Conservation (phyloP, 2,329 filamentous ascomycete species). For the Diaporthe vaccinii region DNA sequence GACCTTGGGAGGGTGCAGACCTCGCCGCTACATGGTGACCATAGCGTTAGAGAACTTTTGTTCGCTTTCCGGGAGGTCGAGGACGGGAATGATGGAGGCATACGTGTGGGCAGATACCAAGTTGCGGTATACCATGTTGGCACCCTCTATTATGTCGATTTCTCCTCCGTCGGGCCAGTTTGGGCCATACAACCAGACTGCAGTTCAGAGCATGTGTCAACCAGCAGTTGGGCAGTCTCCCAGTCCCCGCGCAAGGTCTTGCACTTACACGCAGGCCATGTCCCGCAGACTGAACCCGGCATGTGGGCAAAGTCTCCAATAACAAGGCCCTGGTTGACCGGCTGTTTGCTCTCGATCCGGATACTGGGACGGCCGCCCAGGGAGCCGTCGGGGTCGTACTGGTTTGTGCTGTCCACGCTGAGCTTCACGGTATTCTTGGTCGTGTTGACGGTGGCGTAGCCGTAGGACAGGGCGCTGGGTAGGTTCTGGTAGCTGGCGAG, state of each 20-base stretch:
- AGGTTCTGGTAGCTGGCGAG: conserved; percentile 58
- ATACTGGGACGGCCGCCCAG: conserved; percentile 58
- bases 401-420: conserved; percentile 58
- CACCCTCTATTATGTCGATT: conserved; percentile 79
- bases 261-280: conserved; percentile 56
- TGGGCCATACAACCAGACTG: conserved; percentile 64
- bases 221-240: neutral
- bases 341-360: conserved; percentile 59
- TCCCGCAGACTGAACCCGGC: conserved; percentile 61
- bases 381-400: conserved; percentile 55
- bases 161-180: conserved; percentile 76
- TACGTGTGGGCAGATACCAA: conserved; percentile 73
- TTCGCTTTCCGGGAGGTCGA: neutral
- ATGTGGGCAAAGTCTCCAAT: conserved; percentile 64
- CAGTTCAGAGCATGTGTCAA: neutral
- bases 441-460: conserved; percentile 59
- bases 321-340: conserved; percentile 61
- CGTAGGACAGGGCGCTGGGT: conserved; percentile 53
- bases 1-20: conserved; percentile 24
- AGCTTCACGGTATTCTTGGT: conserved; percentile 59
- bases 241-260: no score
- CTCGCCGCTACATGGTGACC: conserved; percentile 3
- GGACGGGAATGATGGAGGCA: conserved; percentile 37
- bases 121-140: conserved; percentile 72
- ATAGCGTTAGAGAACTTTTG: neutral